Evolutionary conservation across 2,329 filamentous ascomycete genomes (phyloP).

Genomic region (Myriangium duriaei): DNA sequence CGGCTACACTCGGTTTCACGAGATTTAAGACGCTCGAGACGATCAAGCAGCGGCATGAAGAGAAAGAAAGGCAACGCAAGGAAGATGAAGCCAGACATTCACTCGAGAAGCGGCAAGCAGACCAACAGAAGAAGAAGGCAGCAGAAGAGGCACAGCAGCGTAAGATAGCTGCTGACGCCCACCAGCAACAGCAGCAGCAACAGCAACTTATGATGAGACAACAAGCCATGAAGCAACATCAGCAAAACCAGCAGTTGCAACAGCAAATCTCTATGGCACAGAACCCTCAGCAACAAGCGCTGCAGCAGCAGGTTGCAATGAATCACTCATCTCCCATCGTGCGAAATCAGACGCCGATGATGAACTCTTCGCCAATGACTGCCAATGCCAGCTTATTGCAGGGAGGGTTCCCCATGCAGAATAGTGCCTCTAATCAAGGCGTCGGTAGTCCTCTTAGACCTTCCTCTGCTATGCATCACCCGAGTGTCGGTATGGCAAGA

Average conservation of each 20-base stretch:
- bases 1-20: constrained; percentile 73
- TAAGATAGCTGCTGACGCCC: constrained; percentile 20
- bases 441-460: constrained; percentile 52
- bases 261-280: constrained; percentile 23
- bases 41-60: constrained; percentile 65
- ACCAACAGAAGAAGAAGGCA: constrained; percentile 21
- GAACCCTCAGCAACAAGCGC: constrained; percentile 21
- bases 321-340: constrained; percentile 53
- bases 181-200: constrained; percentile 30
- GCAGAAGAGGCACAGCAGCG: constrained; percentile 19
- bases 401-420: constrained; percentile 38
- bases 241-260: constrained; percentile 35
- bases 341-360: constrained; percentile 35
- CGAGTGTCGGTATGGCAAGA: constrained; percentile 23
- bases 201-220: constrained; percentile 27
- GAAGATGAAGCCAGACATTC: constrained; percentile 43
- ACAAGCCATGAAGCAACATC: constrained; percentile 25
- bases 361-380: constrained; percentile 32
- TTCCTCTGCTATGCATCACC: constrained; percentile 44
- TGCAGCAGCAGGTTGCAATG: constrained; percentile 35
- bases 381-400: constrained; percentile 16
- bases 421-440: constrained; percentile 54
- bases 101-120: constrained; percentile 24
- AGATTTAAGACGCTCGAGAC: constrained; percentile 83
- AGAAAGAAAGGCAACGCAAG: constrained; percentile 46